phyloP scores from a whole-genome alignment of 805 yeast species.

The Teunomyces kruisii region DNA sequence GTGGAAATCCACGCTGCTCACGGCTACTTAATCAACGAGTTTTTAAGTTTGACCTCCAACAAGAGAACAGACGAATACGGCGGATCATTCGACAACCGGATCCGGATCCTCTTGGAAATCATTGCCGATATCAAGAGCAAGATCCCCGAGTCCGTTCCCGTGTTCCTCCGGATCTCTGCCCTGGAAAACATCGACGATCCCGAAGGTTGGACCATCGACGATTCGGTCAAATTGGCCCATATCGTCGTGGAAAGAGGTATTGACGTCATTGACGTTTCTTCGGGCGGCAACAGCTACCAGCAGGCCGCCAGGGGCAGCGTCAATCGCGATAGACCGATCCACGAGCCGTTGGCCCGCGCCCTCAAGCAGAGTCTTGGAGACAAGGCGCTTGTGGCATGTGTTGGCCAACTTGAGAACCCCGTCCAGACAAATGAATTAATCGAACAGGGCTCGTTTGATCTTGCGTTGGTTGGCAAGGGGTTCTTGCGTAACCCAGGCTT shows the following conservation, averaged over 20 bases:
- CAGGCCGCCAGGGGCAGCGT: slow-evolving; percentile 23
- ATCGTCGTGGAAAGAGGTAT: slow-evolving; percentile 43
- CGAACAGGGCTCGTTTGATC: slow-evolving; percentile 46
- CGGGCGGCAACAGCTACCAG: slow-evolving; percentile 48
- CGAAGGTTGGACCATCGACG: slow-evolving; percentile 45
- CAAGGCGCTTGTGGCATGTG: slow-evolving; percentile 42
- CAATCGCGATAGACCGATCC: slow-evolving; percentile 26
- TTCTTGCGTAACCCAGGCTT: slow-evolving; percentile 53
- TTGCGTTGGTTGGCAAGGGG: slow-evolving; percentile 45
- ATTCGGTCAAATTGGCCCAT: slow-evolving; percentile 42
- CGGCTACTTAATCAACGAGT: slow-evolving; percentile 41
- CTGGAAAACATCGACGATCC: slow-evolving; percentile 37
- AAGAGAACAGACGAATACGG: slow-evolving; percentile 44
- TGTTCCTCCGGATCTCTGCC: slow-evolving; percentile 50
- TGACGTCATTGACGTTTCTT: slow-evolving; percentile 53
- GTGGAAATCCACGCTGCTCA: slow-evolving; percentile 45
- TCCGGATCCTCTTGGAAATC: slow-evolving; percentile 43
- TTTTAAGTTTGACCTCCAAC: slow-evolving; percentile 35
- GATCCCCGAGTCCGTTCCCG: slow-evolving; percentile 40
- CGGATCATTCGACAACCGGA: slow-evolving; percentile 44
- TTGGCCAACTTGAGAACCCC: slow-evolving; percentile 43
- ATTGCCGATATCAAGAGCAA: slow-evolving; percentile 51
- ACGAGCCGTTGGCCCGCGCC: slow-evolving; percentile 39
- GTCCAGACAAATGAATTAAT: slow-evolving; percentile 38
- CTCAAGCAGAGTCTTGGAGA: slow-evolving; percentile 48